Evolutionary conservation across 2,329 filamentous ascomycete species (phyloP), one percentile per base, ranked within the genome.

Genomic region (Trichoderma endophyticum): DNA sequence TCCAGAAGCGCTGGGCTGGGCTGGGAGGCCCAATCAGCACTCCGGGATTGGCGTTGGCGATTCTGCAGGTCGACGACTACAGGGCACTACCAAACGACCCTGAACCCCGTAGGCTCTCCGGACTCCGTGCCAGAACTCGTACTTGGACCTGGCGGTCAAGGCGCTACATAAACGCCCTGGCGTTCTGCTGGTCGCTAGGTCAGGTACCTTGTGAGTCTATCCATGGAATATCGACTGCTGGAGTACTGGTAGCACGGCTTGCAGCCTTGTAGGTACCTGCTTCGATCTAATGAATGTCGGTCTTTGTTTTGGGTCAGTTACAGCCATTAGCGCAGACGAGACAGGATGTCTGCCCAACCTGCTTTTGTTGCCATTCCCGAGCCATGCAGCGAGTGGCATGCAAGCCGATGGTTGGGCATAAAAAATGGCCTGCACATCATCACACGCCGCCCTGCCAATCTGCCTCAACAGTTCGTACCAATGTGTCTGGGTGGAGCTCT

Each of bases 381-480:
- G 65, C 65, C 48, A 32, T 39, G 39, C 43, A 56, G 28, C 18
- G 34, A 69, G 56, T 43, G 34, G 56, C 66, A 61, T 70, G 48
- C 67, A 59, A 39, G n/a, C 43, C 30, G 67, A 70, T 36, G 59
- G 67, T 70, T 70, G 67, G 67, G 67, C 67, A 70, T 39, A 63
- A 57, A 70, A 69, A 69, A 63, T 18, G 59, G 43, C 26, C 68
- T 70, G 68, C 68, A 70, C 43, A 70, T 64, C 68, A 70, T 63
- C 59, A 57, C 32, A 54, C 43, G 30, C 32, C 51, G 32, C 30
- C 43, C 48, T 57, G 59, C 48, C 68, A 70, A 64, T 64, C 48
- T 70, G 68, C 66, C 57, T 69, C 56, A 34, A 62, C 66, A 32
- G 66, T 70, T 70, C 68, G 60, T 64, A 26, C 68, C 68, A 70